Evolutionary conservation across 768 basidiomycete genomes (phyloP), one percentile per base, ranked within the genome.

Genomic region (Suillus weaverae): DNA sequence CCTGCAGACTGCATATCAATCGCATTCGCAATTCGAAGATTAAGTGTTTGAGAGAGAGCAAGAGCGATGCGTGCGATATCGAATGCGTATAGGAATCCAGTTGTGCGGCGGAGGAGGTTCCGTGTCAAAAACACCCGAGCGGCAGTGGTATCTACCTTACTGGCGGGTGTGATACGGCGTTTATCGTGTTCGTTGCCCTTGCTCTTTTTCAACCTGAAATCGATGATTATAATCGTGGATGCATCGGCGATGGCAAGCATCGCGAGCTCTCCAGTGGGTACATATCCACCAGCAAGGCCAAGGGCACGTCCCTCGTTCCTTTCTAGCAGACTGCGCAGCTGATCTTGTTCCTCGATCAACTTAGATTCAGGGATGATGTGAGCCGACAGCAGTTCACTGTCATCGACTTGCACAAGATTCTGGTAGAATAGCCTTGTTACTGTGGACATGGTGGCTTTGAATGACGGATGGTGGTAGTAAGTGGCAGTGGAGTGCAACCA

Each of bases 151-250:
- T 39, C 22, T 36, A 3, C n/a, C 22, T n/a, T 14, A 36, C 60
- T 59, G 62, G 65, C 60, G 54, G 71, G 66, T 8, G 69, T 8
- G 4, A 67, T 20, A 2, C 74, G 65, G 4, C 71, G 63, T 7
- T 53, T 67, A 73, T 35, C 76, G 72, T 71, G 75, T 70, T 64
- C 73, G 73, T 77, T 76, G 76, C 71, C 72, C 72, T 75, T 77
- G 67, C 68, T 67, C 2, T 64, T 68, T 13, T 38, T 61, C 2
- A 56, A 33, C 16, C 32, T 9, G 16, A 78, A 74, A 36, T 78
- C 64, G 53, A 76, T 64, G 46, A 76, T 62, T 60, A 77, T 1
- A 5, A 78, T 62, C 2, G 72, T 63, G 41, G 73, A 62, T 38
- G 70, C 63, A 10, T 76, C 75, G 2, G 76, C 69, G 57, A 76